phyloP scores from a whole-genome alignment of 2,329 filamentous ascomycete species.

The Venturia carpophila region DNA sequence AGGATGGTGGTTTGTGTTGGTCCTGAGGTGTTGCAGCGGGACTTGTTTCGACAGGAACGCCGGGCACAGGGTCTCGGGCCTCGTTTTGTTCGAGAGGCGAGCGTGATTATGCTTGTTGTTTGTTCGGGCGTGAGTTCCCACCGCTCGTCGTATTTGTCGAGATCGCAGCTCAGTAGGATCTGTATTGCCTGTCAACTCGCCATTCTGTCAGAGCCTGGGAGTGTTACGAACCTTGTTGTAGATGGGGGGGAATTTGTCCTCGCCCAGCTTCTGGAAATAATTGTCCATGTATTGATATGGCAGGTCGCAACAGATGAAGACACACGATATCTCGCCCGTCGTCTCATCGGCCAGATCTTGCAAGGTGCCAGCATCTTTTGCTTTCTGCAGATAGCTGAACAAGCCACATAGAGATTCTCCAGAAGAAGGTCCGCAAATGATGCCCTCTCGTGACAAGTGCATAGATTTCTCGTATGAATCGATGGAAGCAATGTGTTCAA shows the following conservation, averaged over 20 bases:
- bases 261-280: slow-evolving; percentile 50
- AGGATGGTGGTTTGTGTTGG: neutral
- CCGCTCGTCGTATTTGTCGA: slow-evolving; percentile 47
- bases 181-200: slow-evolving; percentile 41
- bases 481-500: slow-evolving; percentile 49
- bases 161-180: slow-evolving; percentile 44
- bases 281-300: slow-evolving; percentile 56
- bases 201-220: slow-evolving; percentile 47
- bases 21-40: slow-evolving; percentile 5
- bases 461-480: slow-evolving; percentile 49
- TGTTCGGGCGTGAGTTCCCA: slow-evolving; percentile 42
- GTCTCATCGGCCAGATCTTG: slow-evolving; percentile 35
- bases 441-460: slow-evolving; percentile 47
- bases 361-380: slow-evolving; percentile 40
- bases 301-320: slow-evolving; percentile 56
- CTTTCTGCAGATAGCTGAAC: slow-evolving; percentile 43
- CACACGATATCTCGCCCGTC: slow-evolving; percentile 43
- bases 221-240: slow-evolving; percentile 35
- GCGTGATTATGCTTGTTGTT: neutral
- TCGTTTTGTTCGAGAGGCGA: neutral
- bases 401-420: slow-evolving; percentile 51
- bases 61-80: neutral
- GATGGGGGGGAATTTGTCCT: slow-evolving; percentile 43
- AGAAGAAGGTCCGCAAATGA: slow-evolving; percentile 54
- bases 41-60: neutral